Evolutionary conservation across 1,284 basidiomycete genomes (phyloP), one percentile per base, ranked within the genome.

Genomic region (Blastosporella zonata): DNA sequence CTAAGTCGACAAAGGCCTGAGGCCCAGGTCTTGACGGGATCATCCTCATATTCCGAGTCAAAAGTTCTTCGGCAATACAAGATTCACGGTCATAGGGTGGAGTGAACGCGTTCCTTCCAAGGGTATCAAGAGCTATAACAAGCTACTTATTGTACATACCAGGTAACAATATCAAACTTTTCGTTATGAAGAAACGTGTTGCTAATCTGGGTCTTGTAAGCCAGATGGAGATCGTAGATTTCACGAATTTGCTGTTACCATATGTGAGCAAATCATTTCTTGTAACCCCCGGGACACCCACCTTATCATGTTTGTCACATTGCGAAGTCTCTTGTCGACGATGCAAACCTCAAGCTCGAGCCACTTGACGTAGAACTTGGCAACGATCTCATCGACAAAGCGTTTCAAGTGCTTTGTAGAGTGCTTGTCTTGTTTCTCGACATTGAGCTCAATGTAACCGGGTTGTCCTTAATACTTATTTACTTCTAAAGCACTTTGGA

Each of bases 81-180:
- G 43, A 49, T 9, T 29, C 2, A 1, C 27, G 33, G 23, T 49
- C 47, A 39, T 37, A 43, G 1, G 41, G 41, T 1, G 25, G 6
- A 4, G 6, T 3, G n/a, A 37, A 43, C 1, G 27, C 40, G 2
- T 37, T 15, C 5, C 22, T 12, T 8, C 27, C 27, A 6, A 43
- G 18, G 0, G 2, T 3, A 12, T n/a, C 10, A 13, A 37, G 17
- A 23, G 20, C 15, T 1, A 18, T 22, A 10, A 10, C 1, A 1
- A 49, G 6, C 6, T 23, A 20, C 13, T 46, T 45, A 1, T 4
- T 25, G 13, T 46, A n/a, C n/a, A n/a, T n/a, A 50, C 49, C 38
- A 50, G 18, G 9, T 20, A 2, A 39, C 31, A 6, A 50, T 4
- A 20, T 50, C 20, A n/a, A 50, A 46, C 17, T 36, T 27, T 8